Evolutionary conservation across 768 basidiomycete genomes (phyloP), one percentile per base, ranked within the genome.

Genomic region (Trametes villosa): DNA sequence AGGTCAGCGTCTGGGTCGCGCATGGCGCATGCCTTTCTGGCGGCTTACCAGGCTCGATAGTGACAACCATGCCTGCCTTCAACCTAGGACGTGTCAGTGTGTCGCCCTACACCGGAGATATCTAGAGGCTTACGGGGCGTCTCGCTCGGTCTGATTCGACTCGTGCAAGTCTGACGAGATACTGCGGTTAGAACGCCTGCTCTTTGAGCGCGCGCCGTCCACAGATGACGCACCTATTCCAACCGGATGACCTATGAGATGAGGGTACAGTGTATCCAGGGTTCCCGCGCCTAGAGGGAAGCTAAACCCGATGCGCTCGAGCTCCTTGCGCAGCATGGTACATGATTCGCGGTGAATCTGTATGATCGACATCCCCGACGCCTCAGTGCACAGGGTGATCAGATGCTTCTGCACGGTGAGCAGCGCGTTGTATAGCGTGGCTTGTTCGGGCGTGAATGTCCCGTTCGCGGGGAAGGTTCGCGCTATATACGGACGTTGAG

Each of bases 81-180:
- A 98, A 72, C 26, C 94, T 92, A 44, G 5, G 61, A 3, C 17
- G 49, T 42, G 22, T 53, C 5, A 34, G 41, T n/a, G 29, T 9
- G n/a, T 13, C 52, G 42, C 42, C 18, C 50, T 60, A 22, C 17
- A 42, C 30, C 50, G 44, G 53, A 30, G 59, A 48, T 45, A 47
- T 38, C 27, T 31, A 26, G 42, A 18, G 47, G 52, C 86, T 68
- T 68, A 86, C 87, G 76, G 72, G 22, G 76, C 80, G 57, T 76
- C 72, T 48, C 87, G 80, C 59, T 87, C 83, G 57, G 84, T 78
- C 65, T 85, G 76, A 18, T 74, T 80, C 18, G 93, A 91, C 70
- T 98, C 97, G 67, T 98, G 96, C 53, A 98, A 72, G 76, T 98
- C 96, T 92, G 51, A n/a, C n/a, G n/a, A n/a, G n/a, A n/a, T n/a